Evolutionary conservation across 192 early-diverging fungal species (phyloP), one percentile per base, ranked within the genome.

Genomic region (Funneliformis mosseae): DNA sequence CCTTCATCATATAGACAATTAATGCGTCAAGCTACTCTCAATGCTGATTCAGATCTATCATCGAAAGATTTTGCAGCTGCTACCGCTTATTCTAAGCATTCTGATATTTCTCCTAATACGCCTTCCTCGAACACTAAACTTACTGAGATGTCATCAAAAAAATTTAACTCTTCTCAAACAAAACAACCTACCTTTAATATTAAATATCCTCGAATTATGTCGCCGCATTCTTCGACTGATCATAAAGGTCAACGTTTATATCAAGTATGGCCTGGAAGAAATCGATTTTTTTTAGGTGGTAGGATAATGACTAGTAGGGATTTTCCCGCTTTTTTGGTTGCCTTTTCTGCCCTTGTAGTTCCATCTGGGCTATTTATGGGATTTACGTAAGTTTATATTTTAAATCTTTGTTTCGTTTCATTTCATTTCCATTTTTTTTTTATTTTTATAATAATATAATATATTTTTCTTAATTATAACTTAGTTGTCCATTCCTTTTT

Each of bases 401-500:
- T 33, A 8, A 78, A 21, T 59, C 23, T 8, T n/a, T n/a, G n/a
- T n/a, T n/a, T n/a, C n/a, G n/a, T n/a, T n/a, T n/a, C n/a, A n/a
- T n/a, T n/a, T n/a, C n/a, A n/a, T n/a, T n/a, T n/a, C n/a, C 7
- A 46, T 45, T 10, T 55, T 46, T 27, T 41, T 50, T 70, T 77
- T 66, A 68, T 23, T 18, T 38, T 21, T 3, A 23, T 11, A 33
- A 8, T 14, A 73, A 18, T 25, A 43, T 45, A 70, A 69, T 25
- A 33, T 62, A 8, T 59, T 18, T 28, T 64, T 33, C 16, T 25
- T 43, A 21, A 43, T 70, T 16, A 43, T 38, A 43, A 23, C 18
- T n/a, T 83, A 93, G 92, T 59, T 91, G 91, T 76, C 90, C 92
- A 59, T 93, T 88, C 79, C 67, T 93, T 74, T 94, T 91, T 90